Evolutionary conservation across 768 basidiomycete species (phyloP).

Genomic region (Mycena alexandri): DNA sequence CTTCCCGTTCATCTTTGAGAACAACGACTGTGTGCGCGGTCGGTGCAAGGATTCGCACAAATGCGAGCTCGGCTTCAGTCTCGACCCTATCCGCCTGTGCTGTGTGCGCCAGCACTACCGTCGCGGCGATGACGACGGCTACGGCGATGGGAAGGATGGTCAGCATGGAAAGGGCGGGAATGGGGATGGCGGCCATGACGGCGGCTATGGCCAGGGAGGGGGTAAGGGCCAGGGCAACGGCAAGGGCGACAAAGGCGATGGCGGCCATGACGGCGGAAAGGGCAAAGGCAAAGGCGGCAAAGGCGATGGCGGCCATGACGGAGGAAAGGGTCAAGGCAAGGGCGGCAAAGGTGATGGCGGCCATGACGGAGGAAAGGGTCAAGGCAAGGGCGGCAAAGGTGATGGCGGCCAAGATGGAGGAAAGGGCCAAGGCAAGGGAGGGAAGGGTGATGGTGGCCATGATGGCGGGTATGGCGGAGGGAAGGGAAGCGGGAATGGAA

Average conservation of each 20-base stretch:
- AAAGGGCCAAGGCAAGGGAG: conserved; percentile 39
- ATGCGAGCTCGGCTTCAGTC: conserved; percentile 23
- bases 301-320: not conserved
- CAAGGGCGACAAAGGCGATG: not conserved
- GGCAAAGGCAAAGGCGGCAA: too few relatives aligned
- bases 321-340: not conserved
- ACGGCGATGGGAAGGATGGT: too few relatives aligned
- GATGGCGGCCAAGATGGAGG: too few relatives aligned
- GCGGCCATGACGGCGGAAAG: too few relatives aligned
- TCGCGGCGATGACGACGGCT: not conserved
- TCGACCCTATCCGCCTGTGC: conserved; percentile 11
- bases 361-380: not conserved
- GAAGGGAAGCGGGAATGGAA: conserved; percentile 43
- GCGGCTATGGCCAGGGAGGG: too few relatives aligned
- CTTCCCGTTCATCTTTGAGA: conserved; percentile 8
- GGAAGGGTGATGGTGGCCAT: conserved; percentile 47
- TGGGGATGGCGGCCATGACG: too few relatives aligned
- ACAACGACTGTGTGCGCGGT: conserved; percentile 5
- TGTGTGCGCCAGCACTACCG: not conserved
- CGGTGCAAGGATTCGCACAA: conserved; percentile 10
- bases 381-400: conserved; percentile 41
- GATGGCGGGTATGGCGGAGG: conserved; percentile 50
- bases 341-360: not conserved
- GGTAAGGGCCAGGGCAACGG: too few relatives aligned
- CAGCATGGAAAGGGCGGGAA: too few relatives aligned